Base-by-base conservation (phyloP, 2,329 filamentous ascomycete genomes). In the Fusarium gaditjirri region DNA sequence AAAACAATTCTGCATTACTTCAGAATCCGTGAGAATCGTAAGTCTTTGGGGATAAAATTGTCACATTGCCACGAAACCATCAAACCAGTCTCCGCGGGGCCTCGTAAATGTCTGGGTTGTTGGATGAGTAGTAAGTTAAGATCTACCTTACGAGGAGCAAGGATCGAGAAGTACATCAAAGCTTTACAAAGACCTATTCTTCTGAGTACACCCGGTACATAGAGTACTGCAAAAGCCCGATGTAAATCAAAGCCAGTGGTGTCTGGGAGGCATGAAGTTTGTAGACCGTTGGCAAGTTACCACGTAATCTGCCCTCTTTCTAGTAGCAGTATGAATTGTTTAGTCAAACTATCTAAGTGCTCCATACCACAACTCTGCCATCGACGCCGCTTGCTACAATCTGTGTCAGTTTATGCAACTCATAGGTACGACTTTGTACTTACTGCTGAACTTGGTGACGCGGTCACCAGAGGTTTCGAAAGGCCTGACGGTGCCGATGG, bases 381-480 rank as follows among this genome's bases (percentile, higher is more conserved):
- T 96, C 93, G 59, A 96, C 92, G 74, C 93, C 93, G 80, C 91
- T 94, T 72, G 93, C 92, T 94, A 33, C 36, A 57, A 53, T 47
- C 25, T 58, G 61, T 65, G 67, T 80, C 65, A 80, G 77, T 53
- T 81, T 77, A 56, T 11, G 16, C 36, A 52, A 35, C 46, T 10
- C 29, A 36, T n/a, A 39, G 27, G 11, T 46, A 13, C 9, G 23
- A 13, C 14, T 54, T 49, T 55, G 44, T 39, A 89, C 92, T 90
- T 89, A 94, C 93, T 96, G 84, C 92, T 97, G 77, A 98, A 95
- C 83, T 95, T 94, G 67, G 84, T 88, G 14, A 97, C 90, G 46
- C 83, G 83, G 50, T 87, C 89, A 36, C 88, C 90, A 44, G 86
- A 85, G 61, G 88, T 88, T 77, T 94, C 90, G 80, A 92, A 98